Evolutionary conservation across 768 basidiomycete species (phyloP), one percentile per base, ranked within the genome.

Genomic region (Tubosaeta brunneosetosa): DNA sequence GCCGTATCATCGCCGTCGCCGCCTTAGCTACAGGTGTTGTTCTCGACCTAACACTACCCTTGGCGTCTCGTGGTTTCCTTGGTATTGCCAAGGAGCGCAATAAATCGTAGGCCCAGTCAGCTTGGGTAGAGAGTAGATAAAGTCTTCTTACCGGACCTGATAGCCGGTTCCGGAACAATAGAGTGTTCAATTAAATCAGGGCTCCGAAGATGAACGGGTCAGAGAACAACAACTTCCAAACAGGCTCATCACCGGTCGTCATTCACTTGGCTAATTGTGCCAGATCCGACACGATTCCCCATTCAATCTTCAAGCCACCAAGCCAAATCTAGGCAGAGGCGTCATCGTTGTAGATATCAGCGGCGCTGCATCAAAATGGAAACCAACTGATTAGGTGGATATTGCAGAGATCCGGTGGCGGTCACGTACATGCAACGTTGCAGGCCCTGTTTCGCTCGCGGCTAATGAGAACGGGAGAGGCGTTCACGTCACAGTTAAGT

Each of bases 401-500:
- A 34, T 44, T 32, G 16, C 33, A 34, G 27, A 32, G 17, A 50
- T 33, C 16, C 44, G 29, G 46, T 36, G 33, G 32, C 2, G 19
- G 25, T 59, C 57, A 55, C 58, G 45, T 59, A 55, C 22, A 5
- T 34, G 47, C 40, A 55, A 55, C 34, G 52, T 62, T 65, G 37
- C 31, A 34, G 44, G 34, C 16, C 38, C 46, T 32, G 46, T 49
- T 65, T 47, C 3, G 34, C 40, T 37, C 8, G 10, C n/a, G 43
- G 27, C 13, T 33, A 34, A 4, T 33, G n/a, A 32, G 11, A 19
- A 32, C 9, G 26, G 27, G 29, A 26, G 12, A 19, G 29, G 4
- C 26, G 29, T 45, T 66, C 49, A 66, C 61, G 63, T 44, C 44
- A 65, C 29, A 49, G 56, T 64, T 64, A 66, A 61, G 59, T 64